Percentiles rank a stretch among this genome's conserved stretches.
phyloP scores from a whole-genome alignment of 305 asterid species.

The Fraxinus platypoda region DNA sequence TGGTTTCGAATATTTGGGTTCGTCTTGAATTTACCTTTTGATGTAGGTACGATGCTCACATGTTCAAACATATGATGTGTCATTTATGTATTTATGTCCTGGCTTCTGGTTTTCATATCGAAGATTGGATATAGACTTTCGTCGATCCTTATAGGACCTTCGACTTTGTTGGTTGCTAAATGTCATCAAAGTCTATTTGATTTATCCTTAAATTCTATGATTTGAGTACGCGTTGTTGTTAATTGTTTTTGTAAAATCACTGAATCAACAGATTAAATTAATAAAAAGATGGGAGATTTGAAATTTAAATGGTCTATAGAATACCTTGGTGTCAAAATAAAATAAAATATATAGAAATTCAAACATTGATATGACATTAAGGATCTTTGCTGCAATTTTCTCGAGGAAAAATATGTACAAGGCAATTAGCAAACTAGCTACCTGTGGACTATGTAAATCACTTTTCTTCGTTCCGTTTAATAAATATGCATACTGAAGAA shows the following conservation, averaged over 20 bases:
- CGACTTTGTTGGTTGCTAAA: neutral
- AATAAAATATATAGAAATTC: neutral
- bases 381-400: neutral
- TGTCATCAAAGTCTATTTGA: neutral
- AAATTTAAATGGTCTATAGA: neutral
- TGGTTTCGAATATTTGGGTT: neutral
- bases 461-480: neutral
- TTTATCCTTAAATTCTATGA: neutral
- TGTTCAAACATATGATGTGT: neutral
- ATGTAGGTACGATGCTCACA: neutral
- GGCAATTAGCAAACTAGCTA: neutral
- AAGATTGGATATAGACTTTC: neutral
- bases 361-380: neutral
- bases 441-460: neutral
- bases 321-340: neutral
- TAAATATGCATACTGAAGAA: neutral
- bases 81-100: neutral
- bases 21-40: neutral
- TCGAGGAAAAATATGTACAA: neutral
- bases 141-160: neutral
- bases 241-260: neutral
- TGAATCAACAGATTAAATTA: neutral
- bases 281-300: neutral
- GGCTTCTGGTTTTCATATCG: neutral
- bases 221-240: neutral